Conservation (phyloP, 2,329 filamentous ascomycete species). For the Hirsutella minnesotensis region DNA sequence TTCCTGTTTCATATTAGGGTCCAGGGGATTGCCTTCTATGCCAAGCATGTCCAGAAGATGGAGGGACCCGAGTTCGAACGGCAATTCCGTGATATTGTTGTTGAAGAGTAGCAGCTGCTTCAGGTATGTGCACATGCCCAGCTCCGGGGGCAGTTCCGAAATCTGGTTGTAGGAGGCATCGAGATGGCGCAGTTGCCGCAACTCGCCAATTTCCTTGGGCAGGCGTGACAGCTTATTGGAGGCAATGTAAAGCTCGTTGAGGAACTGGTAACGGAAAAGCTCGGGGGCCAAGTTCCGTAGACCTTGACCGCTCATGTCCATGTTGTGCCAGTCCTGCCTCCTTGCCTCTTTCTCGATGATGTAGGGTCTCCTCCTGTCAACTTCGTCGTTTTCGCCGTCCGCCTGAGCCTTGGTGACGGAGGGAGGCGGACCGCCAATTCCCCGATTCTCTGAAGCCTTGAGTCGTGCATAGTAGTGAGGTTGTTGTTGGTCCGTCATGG, state of each 20-base stretch:
- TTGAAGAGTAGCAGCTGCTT: constrained; percentile 80
- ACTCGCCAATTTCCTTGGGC: constrained; percentile 69
- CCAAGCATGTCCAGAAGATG: constrained; percentile 82
- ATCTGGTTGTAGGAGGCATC: constrained; percentile 87
- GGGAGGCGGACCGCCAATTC: constrained; percentile 43
- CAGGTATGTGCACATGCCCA: constrained; percentile 93
- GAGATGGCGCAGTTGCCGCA: constrained; percentile 70
- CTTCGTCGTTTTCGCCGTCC: constrained; percentile 39
- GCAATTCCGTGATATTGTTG: constrained; percentile 73
- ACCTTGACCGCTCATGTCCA: constrained; percentile 95
- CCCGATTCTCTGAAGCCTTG: constrained; percentile 59
- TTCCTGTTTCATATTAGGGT: constrained; percentile 63
- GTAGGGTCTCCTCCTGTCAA: constrained; percentile 48
- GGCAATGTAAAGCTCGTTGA: constrained; percentile 85
- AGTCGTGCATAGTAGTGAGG: constrained; percentile 62
- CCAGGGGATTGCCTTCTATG: constrained; percentile 81
- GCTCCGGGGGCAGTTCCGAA: constrained; percentile 69
- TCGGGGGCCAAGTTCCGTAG: constrained; percentile 68
- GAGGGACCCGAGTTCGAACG: constrained; percentile 77
- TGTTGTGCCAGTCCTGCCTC: constrained; percentile 78
- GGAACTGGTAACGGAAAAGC: constrained; percentile 78
- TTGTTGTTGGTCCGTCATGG: constrained; percentile 55
- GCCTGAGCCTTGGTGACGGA: constrained; percentile 35
- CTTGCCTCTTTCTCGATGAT: constrained; percentile 55
- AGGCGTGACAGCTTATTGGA: constrained; percentile 79